Evolutionary conservation across 2,329 filamentous ascomycete species (phyloP), one percentile per base, ranked within the genome.

Genomic region (Massarina eburnea): DNA sequence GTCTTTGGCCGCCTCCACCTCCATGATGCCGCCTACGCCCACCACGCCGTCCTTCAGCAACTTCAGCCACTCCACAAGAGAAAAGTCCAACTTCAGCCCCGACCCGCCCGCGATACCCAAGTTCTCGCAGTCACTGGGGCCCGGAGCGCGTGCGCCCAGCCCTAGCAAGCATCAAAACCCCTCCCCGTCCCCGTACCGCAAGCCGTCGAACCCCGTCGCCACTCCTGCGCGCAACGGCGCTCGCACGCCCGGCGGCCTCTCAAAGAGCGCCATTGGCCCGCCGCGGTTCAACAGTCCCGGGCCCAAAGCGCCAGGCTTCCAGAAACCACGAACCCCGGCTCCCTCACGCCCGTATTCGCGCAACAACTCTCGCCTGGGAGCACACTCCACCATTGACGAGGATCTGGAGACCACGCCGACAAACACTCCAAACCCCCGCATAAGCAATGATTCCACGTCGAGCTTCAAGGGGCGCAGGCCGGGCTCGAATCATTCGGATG

Each of bases 61-160:
- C 46, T 73, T 73, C 59, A 84, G 83, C 42, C 81, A 81, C 63
- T 77, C 81, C 19, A 80, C 76, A 27, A 81, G 80, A 61, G 78
- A 64, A 15, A 62, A 64, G 42, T 64, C 66, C n/a, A 65, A 58
- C 46, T 68, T 63, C 53, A 66, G 59, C 40, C 67, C 69, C 27
- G 64, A 56, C 48, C 79, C 64, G 83, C 85, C 85, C 0, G 80
- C 80, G 1, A 58, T 89, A 39, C 80, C 86, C 44, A 91, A 91
- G 64, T 94, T 96, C 73, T 94, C 90, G 66, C 89, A 95, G 70
- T 95, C 91, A 0, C 77, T 95, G 35, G 91, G 91, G 1, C 88
- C 88, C 6, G 82, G 83, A 32, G 72, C 68, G 20, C 81, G 86
- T 63, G 83, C 85, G 21, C 68, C 84, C 19, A 92, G 87, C 61